phyloP scores from a whole-genome alignment of 2,329 filamentous ascomycete genomes.

The Cladosporium sphaerospermum region DNA sequence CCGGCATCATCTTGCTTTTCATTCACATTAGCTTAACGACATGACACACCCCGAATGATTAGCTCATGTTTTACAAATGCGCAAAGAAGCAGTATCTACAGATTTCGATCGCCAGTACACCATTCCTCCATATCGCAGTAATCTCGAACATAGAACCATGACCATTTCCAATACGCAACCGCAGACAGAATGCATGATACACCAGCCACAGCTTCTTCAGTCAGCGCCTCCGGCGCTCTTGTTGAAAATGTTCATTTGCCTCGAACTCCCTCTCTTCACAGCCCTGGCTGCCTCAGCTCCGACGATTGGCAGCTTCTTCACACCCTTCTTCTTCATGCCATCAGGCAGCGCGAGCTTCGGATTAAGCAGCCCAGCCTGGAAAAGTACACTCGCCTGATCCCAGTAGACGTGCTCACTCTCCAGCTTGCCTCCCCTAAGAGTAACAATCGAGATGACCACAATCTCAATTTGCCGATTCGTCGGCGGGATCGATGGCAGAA shows the following conservation, averaged over 20 bases:
- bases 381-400: conserved; percentile 56
- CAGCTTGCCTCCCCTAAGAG: conserved; percentile 47
- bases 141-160: too few species aligned
- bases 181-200: too few species aligned
- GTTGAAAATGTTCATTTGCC: conserved; percentile 40
- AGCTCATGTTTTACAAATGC: too few species aligned
- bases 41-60: too few species aligned
- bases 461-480: conserved; percentile 52
- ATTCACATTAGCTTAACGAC: too few species aligned
- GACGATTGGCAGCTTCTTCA: conserved; percentile 42
- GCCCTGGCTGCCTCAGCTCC: conserved; percentile 43
- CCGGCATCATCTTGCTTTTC: too few species aligned
- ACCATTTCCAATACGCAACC: too few species aligned
- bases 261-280: conserved; percentile 39
- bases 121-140: too few species aligned
- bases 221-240: neutral
- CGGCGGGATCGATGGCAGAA: conserved; percentile 52
- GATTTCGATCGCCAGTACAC: too few species aligned
- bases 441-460: conserved; percentile 51
- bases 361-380: conserved; percentile 53
- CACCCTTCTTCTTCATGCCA: conserved; percentile 37
- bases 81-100: too few species aligned
- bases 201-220: too few species aligned
- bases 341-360: conserved; percentile 46
- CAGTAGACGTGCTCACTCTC: conserved; percentile 56